These are phyloP conservation scores for Cenchrus fungigraminus DNA, from an alignment of 176 grass and related monocot genomes.

Conservation along the genomic window DNA sequence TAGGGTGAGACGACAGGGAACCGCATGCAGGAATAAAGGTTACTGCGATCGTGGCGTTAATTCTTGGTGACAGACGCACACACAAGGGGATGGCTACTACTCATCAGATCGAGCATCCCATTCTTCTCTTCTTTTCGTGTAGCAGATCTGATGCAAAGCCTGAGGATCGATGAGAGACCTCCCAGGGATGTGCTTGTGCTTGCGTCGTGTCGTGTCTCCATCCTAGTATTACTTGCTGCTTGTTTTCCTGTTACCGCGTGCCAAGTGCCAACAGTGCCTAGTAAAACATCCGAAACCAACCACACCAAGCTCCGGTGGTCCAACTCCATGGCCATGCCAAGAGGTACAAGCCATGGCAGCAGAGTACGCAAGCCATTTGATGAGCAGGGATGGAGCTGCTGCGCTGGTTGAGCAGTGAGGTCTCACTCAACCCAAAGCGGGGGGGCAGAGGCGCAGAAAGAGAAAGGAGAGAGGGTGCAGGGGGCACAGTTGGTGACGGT, in stretches of 20 bases:
- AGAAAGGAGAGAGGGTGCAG: conserved; percentile 10
- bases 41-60: conserved; percentile 39
- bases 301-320: neutral
- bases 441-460: conserved; percentile 36
- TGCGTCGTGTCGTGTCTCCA: neutral
- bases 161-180: neutral
- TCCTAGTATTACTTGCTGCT: neutral
- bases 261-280: neutral
- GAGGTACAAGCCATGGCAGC: neutral
- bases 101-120: conserved; percentile 39
- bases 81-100: neutral
- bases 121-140: conserved; percentile 45
- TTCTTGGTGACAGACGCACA: conserved; percentile 11
- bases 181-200: neutral
- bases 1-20: conserved; percentile 1
- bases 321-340: neutral
- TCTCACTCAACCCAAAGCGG: conserved; percentile 10
- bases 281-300: conserved; percentile 21
- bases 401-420: neutral
- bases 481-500: conserved; percentile 34
- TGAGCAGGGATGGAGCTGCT: conserved; percentile 21
- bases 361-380: neutral
- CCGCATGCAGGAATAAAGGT: conserved; percentile 52
- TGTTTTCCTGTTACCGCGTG: neutral
- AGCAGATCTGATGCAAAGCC: conserved; percentile 54